A percentile compares a stretch with the other conserved stretches of the same genome.
Evolutionary conservation across 805 yeast genomes (phyloP).

Genomic region (Candida caryicola): DNA sequence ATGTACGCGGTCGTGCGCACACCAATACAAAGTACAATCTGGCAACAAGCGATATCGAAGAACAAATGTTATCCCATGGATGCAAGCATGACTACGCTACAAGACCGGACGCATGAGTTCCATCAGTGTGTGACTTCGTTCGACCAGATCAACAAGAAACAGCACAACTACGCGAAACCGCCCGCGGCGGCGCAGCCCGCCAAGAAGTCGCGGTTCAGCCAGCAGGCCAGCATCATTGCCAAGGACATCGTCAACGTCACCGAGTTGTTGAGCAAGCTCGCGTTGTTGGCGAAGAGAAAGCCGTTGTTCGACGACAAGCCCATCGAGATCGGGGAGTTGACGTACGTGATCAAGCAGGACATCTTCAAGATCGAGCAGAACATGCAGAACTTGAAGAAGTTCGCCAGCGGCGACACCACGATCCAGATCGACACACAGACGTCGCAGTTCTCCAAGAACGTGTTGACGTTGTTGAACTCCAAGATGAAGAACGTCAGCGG

Average conservation of each 20-base stretch:
- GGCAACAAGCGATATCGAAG: not conserved
- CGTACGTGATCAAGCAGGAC: slow-evolving; percentile 84
- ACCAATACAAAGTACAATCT: slow-evolving; percentile 1
- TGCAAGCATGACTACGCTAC: slow-evolving; percentile 34
- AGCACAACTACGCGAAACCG: slow-evolving; percentile 15
- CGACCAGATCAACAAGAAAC: slow-evolving; percentile 55
- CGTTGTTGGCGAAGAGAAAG: slow-evolving; percentile 81
- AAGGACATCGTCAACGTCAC: slow-evolving; percentile 87
- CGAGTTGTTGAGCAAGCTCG: slow-evolving; percentile 73
- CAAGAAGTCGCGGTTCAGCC: slow-evolving; percentile 39
- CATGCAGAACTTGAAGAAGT: slow-evolving; percentile 59
- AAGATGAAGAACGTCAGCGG: slow-evolving; percentile 91
- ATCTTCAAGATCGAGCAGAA: slow-evolving; percentile 75
- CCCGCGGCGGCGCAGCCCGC: slow-evolving; percentile 11
- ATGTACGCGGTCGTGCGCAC: not conserved
- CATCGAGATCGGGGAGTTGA: slow-evolving; percentile 86
- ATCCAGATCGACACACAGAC: slow-evolving; percentile 56
- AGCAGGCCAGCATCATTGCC: slow-evolving; percentile 79
- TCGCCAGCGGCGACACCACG: slow-evolving; percentile 44
- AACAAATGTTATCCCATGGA: not conserved
- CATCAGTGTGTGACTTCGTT: slow-evolving; percentile 84
- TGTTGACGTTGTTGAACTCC: slow-evolving; percentile 80
- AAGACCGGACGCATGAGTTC: slow-evolving; percentile 89
- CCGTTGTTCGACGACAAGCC: slow-evolving; percentile 94
- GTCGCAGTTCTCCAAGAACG: slow-evolving; percentile 75